A percentile compares a stretch with the other conserved stretches of the same genome.
phyloP scores from a whole-genome alignment of 2,329 filamentous ascomycete genomes.

The Emmonsiellopsis sp. region DNA sequence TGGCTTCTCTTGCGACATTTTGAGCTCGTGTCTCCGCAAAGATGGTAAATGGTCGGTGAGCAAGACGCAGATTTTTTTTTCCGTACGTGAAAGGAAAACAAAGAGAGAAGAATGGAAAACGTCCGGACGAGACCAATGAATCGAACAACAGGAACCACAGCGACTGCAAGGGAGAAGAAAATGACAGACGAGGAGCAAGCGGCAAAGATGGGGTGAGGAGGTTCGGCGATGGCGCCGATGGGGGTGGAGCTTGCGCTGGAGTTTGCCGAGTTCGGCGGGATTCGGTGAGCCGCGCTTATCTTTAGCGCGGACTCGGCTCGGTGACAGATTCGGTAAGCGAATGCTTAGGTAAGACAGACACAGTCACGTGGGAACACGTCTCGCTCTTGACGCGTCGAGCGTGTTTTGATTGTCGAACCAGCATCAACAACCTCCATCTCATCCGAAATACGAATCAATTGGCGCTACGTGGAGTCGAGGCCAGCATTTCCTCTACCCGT shows the following conservation, averaged over 20 bases:
- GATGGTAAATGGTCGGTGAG: not conserved
- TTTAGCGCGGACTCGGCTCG: not conserved
- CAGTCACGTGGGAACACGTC: not conserved
- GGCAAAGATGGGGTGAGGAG: not conserved
- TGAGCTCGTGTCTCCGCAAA: slow-evolving; percentile 18
- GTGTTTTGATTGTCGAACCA: not conserved
- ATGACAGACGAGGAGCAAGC: not conserved
- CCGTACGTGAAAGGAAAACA: not conserved
- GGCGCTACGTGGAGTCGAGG: not conserved
- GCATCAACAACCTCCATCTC: not conserved
- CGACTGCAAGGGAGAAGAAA: not conserved
- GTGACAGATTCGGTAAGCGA: not conserved
- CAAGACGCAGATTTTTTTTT: not conserved
- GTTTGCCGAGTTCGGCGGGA: slow-evolving; percentile 1
- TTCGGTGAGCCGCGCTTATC: not conserved
- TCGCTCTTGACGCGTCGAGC: not conserved
- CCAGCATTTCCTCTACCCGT: not conserved
- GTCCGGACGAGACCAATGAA: not conserved
- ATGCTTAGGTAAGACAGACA: not conserved
- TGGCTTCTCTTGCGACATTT: slow-evolving; percentile 57
- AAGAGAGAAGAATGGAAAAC: not conserved
- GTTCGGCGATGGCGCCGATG: not conserved
- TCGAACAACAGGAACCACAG: not conserved
- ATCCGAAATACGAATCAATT: not conserved
- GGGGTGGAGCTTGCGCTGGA: not conserved